phyloP scores from a whole-genome alignment of 805 yeast genomes.

The Lachancea dasiensis region DNA sequence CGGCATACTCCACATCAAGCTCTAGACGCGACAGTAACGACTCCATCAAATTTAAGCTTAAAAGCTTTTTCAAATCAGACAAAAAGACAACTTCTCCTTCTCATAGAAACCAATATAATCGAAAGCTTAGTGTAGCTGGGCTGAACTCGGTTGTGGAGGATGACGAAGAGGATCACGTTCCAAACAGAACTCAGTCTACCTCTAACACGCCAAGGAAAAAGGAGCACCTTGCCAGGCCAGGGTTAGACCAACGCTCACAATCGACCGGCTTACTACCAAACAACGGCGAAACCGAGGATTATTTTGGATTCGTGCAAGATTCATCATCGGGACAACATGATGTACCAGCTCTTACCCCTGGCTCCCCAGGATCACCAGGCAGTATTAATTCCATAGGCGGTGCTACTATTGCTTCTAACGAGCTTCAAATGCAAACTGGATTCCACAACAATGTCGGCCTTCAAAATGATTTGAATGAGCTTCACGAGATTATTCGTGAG shows the following conservation, averaged over 20 bases:
- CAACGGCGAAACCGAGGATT: conserved; percentile 1
- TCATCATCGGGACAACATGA: not conserved
- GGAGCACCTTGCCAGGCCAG: conserved; percentile 1
- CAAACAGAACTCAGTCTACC: conserved; percentile 2
- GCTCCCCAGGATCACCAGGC: conserved; percentile 6
- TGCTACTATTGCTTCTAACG: conserved; percentile 6
- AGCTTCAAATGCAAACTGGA: conserved; percentile 9
- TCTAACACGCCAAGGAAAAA: not conserved
- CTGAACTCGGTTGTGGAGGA: conserved; percentile 24
- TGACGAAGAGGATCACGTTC: conserved; percentile 25
- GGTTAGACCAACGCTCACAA: conserved; percentile 8
- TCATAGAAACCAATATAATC: conserved; percentile 4
- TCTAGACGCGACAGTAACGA: conserved; percentile 14
- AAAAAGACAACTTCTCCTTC: conserved; percentile 6
- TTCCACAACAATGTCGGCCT: conserved; percentile 39
- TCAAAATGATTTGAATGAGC: conserved; percentile 60
- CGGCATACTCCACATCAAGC: conserved; percentile 4
- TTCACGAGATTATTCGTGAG: conserved; percentile 35
- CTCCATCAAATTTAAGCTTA: conserved; percentile 11
- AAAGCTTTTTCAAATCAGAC: conserved; percentile 10
- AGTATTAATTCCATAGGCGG: conserved; percentile 4
- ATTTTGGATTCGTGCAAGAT: conserved; percentile 4
- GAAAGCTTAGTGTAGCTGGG: conserved; percentile 12
- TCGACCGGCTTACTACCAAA: conserved; percentile 4
- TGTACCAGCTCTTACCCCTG: conserved; percentile 2